phyloP scores from a whole-genome alignment of 1,284 basidiomycete genomes.

The Cutaneotrichosporon sp. region DNA sequence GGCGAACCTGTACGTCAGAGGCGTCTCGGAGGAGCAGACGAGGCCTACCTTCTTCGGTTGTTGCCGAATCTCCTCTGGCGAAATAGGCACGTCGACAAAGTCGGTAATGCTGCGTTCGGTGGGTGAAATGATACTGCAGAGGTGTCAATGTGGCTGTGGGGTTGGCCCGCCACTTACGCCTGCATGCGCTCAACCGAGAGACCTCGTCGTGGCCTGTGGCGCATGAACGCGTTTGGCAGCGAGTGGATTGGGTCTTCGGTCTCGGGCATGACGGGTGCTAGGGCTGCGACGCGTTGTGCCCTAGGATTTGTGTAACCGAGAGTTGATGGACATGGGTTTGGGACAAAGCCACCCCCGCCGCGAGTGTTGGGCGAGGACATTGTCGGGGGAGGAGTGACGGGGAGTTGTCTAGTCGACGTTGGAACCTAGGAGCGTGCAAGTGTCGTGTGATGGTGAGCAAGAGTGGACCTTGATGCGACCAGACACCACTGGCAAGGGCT shows the following conservation, averaged over 20 bases:
- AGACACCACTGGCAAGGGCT: no score
- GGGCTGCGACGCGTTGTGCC: conserved; percentile 1
- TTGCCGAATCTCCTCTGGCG: conserved; percentile 33
- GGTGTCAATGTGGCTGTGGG: neutral
- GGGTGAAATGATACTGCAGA: conserved; percentile 29
- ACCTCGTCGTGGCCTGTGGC: conserved; percentile 12
- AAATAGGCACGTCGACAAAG: conserved; percentile 33
- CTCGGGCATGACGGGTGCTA: neutral
- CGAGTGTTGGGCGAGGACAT: conserved; percentile 9
- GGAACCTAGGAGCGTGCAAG: no score
- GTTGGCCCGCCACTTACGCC: neutral
- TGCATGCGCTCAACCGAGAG: conserved; percentile 14
- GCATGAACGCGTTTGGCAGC: conserved; percentile 3
- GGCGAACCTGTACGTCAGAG: conserved; percentile 25
- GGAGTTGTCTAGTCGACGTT: neutral
- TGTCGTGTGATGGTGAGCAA: no score
- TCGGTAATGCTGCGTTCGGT: conserved; percentile 26
- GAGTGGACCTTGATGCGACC: no score
- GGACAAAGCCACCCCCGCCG: conserved; percentile 11
- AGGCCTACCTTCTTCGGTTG: conserved; percentile 38
- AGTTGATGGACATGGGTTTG: neutral
- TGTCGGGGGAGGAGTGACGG: neutral
- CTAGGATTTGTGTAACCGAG: conserved; percentile 14
- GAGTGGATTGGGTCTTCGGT: neutral
- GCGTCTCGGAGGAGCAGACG: neutral